These are phyloP conservation scores for Suillus lakei DNA, from an alignment of 768 basidiomycete species.

Conservation along the genomic window DNA sequence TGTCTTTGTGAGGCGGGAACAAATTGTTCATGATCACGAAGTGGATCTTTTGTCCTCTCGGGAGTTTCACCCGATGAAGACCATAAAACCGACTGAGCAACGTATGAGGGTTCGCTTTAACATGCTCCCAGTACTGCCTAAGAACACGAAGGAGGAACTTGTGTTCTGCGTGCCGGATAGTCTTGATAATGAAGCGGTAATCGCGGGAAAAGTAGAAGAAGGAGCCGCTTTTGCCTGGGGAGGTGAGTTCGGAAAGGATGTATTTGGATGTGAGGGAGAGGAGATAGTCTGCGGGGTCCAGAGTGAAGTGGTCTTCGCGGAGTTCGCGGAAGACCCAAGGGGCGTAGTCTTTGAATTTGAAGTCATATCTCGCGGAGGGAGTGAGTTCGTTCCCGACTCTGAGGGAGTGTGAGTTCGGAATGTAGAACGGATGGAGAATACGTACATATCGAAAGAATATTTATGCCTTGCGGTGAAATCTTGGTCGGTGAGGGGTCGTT, in stretches of 20 bases:
- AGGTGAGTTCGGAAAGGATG: constrained; percentile 96
- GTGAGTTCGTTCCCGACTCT: constrained; percentile 98
- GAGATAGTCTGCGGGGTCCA: constrained; percentile 97
- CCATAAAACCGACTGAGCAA: constrained; percentile 95
- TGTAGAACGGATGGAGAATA: constrained; percentile 14
- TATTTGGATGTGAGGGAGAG: constrained; percentile 96
- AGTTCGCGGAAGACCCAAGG: constrained; percentile 97
- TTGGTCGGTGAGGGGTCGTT: constrained; percentile 79
- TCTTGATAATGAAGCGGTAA: constrained; percentile 99
- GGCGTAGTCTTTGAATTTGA: constrained; percentile 99
- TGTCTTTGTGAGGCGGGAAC: constrained; percentile 95
- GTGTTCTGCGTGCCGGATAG: constrained; percentile 93
- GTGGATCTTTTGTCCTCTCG: constrained; percentile 92
- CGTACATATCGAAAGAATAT: constrained; percentile 96
- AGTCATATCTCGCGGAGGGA: constrained; percentile 97
- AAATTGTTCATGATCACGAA: constrained; percentile 99
- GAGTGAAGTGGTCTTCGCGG: constrained; percentile 91
- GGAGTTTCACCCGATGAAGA: constrained; percentile 95
- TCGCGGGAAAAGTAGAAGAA: constrained; percentile 99
- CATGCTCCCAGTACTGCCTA: constrained; percentile 81
- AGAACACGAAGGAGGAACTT: constrained; percentile 89
- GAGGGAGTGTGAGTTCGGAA: constrained; percentile 16
- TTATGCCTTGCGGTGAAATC: constrained; percentile 93
- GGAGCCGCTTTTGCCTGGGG: constrained; percentile 96
- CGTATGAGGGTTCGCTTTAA: constrained; percentile 91